Conservation (phyloP, 305 asterid genomes). For the Withania somnifera region DNA sequence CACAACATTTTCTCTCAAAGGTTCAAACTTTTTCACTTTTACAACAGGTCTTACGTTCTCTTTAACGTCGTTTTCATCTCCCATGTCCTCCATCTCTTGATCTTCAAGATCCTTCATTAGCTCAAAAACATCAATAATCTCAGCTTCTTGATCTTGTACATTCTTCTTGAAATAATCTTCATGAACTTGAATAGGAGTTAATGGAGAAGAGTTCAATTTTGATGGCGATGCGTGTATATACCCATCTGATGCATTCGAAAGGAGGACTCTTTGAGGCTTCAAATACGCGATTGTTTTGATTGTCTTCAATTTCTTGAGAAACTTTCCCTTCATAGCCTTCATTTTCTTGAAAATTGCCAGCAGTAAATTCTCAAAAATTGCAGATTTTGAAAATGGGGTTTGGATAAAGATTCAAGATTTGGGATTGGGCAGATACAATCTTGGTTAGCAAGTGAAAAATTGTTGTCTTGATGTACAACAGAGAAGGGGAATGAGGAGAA, state of each 20-base stretch:
- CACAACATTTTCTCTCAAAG: slow-evolving; percentile 8
- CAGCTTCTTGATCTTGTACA: slow-evolving; percentile 34
- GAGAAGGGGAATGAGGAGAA: background rate
- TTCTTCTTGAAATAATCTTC: slow-evolving; percentile 20
- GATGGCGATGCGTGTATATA: slow-evolving; percentile 27
- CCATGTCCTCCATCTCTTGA: slow-evolving; percentile 29
- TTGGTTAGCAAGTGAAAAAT: background rate
- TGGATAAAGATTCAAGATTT: slow-evolving; percentile 1
- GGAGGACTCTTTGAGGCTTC: slow-evolving; percentile 63
- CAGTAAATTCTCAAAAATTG: background rate
- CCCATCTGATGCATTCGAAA: slow-evolving; percentile 48
- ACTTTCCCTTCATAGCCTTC: slow-evolving; percentile 75
- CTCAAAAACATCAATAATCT: slow-evolving; percentile 43
- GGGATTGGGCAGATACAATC: background rate
- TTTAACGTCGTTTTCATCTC: slow-evolving; percentile 29
- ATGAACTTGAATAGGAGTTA: slow-evolving; percentile 9
- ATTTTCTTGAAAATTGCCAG: slow-evolving; percentile 7
- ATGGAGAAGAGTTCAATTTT: slow-evolving; percentile 20
- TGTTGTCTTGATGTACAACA: background rate
- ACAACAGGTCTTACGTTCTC: slow-evolving; percentile 41
- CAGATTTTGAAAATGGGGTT: background rate
- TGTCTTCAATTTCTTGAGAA: slow-evolving; percentile 67
- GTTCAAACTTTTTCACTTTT: background rate
- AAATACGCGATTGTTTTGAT: slow-evolving; percentile 65
- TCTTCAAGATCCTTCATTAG: slow-evolving; percentile 72